Evolutionary conservation across 2,329 filamentous ascomycete species (phyloP).

Genomic region (Gnomoniopsis smithogilvyi): DNA sequence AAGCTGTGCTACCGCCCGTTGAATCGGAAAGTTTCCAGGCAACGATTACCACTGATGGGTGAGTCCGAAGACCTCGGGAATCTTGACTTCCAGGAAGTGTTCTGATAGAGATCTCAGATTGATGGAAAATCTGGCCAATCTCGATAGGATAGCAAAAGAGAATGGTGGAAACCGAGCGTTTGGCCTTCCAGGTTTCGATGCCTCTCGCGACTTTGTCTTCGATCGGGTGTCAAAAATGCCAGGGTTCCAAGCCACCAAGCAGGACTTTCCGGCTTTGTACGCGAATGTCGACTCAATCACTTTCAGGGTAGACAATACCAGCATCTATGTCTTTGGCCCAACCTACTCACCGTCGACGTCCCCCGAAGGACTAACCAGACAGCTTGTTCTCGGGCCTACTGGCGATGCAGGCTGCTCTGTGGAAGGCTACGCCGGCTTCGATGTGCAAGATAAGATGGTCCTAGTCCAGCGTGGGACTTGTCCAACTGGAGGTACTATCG

Average conservation of each 20-base stretch:
- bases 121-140: background rate
- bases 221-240: conserved; percentile 22
- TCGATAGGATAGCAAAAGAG: conserved; percentile 47
- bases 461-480: background rate
- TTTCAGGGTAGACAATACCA: background rate
- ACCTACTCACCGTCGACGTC: conserved; percentile 2
- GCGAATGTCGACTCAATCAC: conserved; percentile 1
- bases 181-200: conserved; percentile 55
- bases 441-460: background rate
- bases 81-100: too few species aligned
- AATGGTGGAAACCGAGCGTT: conserved; percentile 61
- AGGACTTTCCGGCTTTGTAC: background rate
- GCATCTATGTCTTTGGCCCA: background rate
- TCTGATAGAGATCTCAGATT: too few species aligned
- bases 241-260: background rate
- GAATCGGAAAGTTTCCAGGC: too few species aligned
- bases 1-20: too few species aligned
- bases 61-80: too few species aligned
- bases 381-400: background rate
- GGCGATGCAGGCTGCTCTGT: background rate
- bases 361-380: background rate
- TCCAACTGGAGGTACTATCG: background rate
- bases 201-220: conserved; percentile 55
- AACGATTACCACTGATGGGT: too few species aligned
- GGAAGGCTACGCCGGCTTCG: background rate